phyloP scores from a whole-genome alignment of 331 rosid genomes.

The Saraca asoca region DNA sequence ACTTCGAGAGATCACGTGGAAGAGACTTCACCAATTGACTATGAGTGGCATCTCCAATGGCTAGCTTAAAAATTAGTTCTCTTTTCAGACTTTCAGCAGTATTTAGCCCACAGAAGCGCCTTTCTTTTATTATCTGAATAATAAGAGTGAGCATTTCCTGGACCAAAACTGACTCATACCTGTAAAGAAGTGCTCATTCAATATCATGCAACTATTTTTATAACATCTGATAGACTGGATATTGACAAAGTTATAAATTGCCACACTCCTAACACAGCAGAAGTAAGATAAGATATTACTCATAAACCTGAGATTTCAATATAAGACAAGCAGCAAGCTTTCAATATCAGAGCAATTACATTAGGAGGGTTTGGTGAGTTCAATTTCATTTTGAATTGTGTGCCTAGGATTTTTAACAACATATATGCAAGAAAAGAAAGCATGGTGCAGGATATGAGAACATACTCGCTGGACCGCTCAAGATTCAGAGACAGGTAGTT shows the following conservation, averaged over 20 bases:
- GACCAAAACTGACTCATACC: constrained; percentile 77
- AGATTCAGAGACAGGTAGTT: constrained; percentile 66
- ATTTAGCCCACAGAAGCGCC: constrained; percentile 89
- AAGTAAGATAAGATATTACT: too few relatives aligned
- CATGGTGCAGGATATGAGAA: constrained; percentile 24
- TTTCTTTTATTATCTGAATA: constrained; percentile 85
- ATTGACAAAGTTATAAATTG: neutral
- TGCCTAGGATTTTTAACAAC: constrained; percentile 21
- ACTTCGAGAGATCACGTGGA: constrained; percentile 88
- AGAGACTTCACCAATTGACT: constrained; percentile 94
- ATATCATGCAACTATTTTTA: constrained; percentile 1
- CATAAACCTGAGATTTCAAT: too few relatives aligned
- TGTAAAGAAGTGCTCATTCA: constrained; percentile 40
- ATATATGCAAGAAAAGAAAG: constrained; percentile 19
- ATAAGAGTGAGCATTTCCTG: constrained; percentile 94
- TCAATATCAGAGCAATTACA: too few relatives aligned
- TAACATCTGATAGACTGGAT: neutral
- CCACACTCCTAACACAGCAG: too few relatives aligned
- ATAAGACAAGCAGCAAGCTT: too few relatives aligned
- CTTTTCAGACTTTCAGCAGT: constrained; percentile 82
- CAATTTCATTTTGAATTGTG: neutral
- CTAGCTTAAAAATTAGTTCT: constrained; percentile 78
- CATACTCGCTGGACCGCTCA: constrained; percentile 76
- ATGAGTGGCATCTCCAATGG: constrained; percentile 84
- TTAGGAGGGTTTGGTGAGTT: too few relatives aligned